phyloP scores from a whole-genome alignment of 163 green algal genomes.

The Coccomyxa subellipsoidea region DNA sequence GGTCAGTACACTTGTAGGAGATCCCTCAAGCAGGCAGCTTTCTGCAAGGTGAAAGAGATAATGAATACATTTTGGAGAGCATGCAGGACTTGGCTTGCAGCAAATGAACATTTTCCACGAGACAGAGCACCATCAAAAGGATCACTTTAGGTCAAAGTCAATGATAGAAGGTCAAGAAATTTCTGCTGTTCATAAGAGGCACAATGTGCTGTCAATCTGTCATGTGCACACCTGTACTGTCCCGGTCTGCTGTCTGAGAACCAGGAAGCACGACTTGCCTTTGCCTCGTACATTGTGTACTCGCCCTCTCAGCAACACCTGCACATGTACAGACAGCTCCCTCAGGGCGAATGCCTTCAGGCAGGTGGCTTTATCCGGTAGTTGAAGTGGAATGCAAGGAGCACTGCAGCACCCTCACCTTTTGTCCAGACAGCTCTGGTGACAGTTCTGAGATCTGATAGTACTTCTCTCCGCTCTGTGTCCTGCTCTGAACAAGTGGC shows the following conservation, averaged over 20 bases:
- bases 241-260: constrained; percentile 80
- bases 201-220: too few relatives aligned
- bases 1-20: too few relatives aligned
- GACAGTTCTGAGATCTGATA: constrained; percentile 42
- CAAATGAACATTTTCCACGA: neutral
- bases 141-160: neutral
- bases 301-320: constrained; percentile 78
- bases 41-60: too few relatives aligned
- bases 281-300: constrained; percentile 90
- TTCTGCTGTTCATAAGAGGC: too few relatives aligned
- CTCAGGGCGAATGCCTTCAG: neutral
- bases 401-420: constrained; percentile 24
- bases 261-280: constrained; percentile 94
- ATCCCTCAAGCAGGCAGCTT: too few relatives aligned
- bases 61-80: too few relatives aligned
- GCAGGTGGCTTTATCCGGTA: neutral
- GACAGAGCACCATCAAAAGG: neutral
- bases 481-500: constrained; percentile 75
- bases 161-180: too few relatives aligned
- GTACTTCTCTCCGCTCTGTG: constrained; percentile 49
- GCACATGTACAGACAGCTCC: neutral
- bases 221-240: constrained; percentile 77
- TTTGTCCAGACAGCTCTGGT: constrained; percentile 36
- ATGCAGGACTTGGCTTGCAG: too few relatives aligned
- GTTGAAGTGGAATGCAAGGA: too few relatives aligned